phyloP scores from a whole-genome alignment of 2,329 filamentous ascomycete species.

The Penicillium hesseltinei region DNA sequence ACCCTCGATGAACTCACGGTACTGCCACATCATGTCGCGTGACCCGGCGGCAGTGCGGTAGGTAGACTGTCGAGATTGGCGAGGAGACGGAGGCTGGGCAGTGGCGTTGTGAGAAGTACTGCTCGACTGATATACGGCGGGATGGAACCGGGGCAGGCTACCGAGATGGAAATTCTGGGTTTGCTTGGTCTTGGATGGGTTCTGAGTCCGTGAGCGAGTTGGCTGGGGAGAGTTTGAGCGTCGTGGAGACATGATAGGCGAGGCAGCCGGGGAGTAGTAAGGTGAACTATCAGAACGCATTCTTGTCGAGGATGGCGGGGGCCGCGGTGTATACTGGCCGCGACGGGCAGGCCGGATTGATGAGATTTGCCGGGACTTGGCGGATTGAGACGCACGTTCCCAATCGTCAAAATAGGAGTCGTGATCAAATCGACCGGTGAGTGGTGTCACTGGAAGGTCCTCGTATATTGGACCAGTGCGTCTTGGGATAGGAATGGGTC shows the following conservation, averaged over 20 bases:
- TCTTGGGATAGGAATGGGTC: slow-evolving; percentile 38
- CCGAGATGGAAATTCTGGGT: slow-evolving; percentile 40
- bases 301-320: slow-evolving; percentile 14
- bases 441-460: slow-evolving; percentile 38
- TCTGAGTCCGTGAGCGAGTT: slow-evolving; percentile 31
- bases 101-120: slow-evolving; percentile 22
- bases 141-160: slow-evolving; percentile 47
- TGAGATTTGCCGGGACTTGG: slow-evolving; percentile 18
- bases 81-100: slow-evolving; percentile 34
- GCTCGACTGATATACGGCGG: slow-evolving; percentile 43
- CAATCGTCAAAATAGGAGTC: slow-evolving; percentile 36
- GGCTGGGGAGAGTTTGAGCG: slow-evolving; percentile 39
- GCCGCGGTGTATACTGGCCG: slow-evolving; percentile 12
- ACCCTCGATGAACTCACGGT: slow-evolving; percentile 44
- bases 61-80: slow-evolving; percentile 31
- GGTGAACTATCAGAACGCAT: slow-evolving; percentile 36
- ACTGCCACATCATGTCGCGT: slow-evolving; percentile 42
- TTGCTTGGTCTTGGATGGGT: slow-evolving; percentile 39
- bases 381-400: slow-evolving; percentile 25
- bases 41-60: slow-evolving; percentile 36
- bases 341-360: slow-evolving; percentile 15
- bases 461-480: slow-evolving; percentile 26
- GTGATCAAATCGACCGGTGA: slow-evolving; percentile 40
- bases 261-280: slow-evolving; percentile 32
- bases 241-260: slow-evolving; percentile 35